These are phyloP conservation scores for Marsdenia floribunda DNA, from an alignment of 257 asterid genomes.

Conservation along the genomic window DNA sequence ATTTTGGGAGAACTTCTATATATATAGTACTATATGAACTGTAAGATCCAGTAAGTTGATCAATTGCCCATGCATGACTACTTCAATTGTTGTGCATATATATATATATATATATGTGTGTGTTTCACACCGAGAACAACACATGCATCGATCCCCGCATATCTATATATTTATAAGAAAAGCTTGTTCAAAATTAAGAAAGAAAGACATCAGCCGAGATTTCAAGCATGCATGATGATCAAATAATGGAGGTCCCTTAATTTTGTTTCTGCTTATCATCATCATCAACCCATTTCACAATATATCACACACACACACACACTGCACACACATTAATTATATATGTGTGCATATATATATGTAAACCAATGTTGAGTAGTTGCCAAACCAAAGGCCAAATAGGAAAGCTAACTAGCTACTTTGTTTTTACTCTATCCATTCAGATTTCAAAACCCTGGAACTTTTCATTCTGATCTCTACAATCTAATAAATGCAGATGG, in stretches of 20 bases:
- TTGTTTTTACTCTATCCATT: neutral
- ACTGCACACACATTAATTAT: neutral
- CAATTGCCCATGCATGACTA: slow-evolving; percentile 5
- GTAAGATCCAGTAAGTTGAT: neutral
- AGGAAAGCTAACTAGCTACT: neutral
- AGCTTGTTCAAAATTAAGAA: too few species aligned
- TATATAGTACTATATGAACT: slow-evolving; percentile 15
- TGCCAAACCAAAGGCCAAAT: slow-evolving; percentile 16
- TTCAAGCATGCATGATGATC: slow-evolving; percentile 20
- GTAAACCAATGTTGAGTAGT: slow-evolving; percentile 15
- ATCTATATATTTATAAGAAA: too few species aligned
- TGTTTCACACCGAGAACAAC: neutral
- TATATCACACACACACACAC: neutral
- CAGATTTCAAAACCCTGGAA: neutral
- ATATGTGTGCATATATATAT: neutral
- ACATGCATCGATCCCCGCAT: neutral
- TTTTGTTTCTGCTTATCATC: neutral
- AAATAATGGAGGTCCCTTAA: slow-evolving; percentile 16
- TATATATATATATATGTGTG: too few species aligned
- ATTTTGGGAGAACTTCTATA: neutral
- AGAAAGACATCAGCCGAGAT: slow-evolving; percentile 11
- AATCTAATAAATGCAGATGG: too few species aligned
- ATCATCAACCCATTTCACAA: neutral
- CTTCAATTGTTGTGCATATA: too few species aligned
- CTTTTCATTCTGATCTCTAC: neutral